Evolutionary conservation across 1,139 yeast genomes (phyloP).

Genomic region (Spencermartinsiella ligniputridi): DNA sequence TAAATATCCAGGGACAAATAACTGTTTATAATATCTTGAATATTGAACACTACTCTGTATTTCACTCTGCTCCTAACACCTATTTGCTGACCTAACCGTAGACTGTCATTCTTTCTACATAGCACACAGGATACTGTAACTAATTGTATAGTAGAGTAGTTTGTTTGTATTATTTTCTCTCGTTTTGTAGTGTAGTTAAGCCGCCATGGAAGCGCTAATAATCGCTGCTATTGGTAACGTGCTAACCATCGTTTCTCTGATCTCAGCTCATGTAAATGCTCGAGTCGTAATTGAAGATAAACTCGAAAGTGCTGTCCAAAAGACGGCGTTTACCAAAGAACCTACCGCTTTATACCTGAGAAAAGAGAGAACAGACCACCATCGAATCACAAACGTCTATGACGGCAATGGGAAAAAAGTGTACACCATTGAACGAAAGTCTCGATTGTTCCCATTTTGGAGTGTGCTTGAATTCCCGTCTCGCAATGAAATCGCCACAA

Average conservation of each 20-base stretch:
- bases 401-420: slow-evolving; percentile 42
- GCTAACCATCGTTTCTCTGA: slow-evolving; percentile 13
- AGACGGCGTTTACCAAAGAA: slow-evolving; percentile 25
- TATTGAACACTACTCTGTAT: too few relatives aligned
- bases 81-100: too few relatives aligned
- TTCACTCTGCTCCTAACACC: too few relatives aligned
- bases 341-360: slow-evolving; percentile 46
- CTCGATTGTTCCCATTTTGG: slow-evolving; percentile 52
- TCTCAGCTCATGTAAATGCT: slow-evolving; percentile 10
- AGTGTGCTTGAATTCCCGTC: slow-evolving; percentile 43
- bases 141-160: too few relatives aligned
- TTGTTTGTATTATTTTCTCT: too few relatives aligned
- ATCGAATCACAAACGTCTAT: slow-evolving; percentile 47
- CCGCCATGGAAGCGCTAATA: slow-evolving; percentile 17
- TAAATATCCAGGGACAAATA: too few relatives aligned
- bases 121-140: too few relatives aligned
- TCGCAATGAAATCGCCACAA: slow-evolving; percentile 47
- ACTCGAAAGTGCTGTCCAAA: slow-evolving; percentile 13
- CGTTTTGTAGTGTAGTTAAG: too few relatives aligned
- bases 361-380: slow-evolving; percentile 45
- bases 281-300: slow-evolving; percentile 9
- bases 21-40: too few relatives aligned
- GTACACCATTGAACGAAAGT: slow-evolving; percentile 49
- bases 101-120: too few relatives aligned
- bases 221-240: slow-evolving; percentile 11